Evolutionary conservation across 805 yeast genomes (phyloP), one percentile per base, ranked within the genome.

Genomic region (Pichia exigua): DNA sequence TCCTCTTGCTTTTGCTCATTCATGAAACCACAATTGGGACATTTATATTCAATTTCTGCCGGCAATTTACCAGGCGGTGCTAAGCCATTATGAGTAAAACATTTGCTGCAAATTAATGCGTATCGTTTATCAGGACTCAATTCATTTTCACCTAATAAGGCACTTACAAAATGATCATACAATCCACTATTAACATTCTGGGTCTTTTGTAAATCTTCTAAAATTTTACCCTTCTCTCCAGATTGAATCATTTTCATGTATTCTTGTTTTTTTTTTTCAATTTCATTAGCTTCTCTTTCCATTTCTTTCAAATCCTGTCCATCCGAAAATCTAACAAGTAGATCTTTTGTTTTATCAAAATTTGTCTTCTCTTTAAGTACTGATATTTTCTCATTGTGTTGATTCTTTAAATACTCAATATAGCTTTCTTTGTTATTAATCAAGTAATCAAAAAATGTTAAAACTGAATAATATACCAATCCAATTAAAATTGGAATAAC

Each of bases 31-130:
- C 95, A 87, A 22, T 67, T 66, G 10, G 89, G 86, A 68, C 96
- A 87, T 2, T 71, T 61, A 59, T 83, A 87, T 48, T 65, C 67
- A 10, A 85, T 79, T 6, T 65, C 60, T 2, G 58, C 60, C 0
- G 92, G 84, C 2, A 63, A 54, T 53, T 75, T 68, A 9, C 85
- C 84, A 2, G 87, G 89, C 4, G 89, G 87, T 0, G 95, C 95
- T 44, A 87, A 72, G 1, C 96, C 96, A 61, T 88, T 87, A 65
- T 87, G 95, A 18, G 72, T 73, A 22, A 65, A 69, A 61, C 96
- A 87, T n/a, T 73, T 67, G 20, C 61, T 56, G 63, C 96, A 87
- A 17, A 87, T 84, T 57, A 87, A 72, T 0, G 95, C 95, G 62
- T 74, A 85, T 44, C 95, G 66, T 52, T 70, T 70, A 44, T 79